Evolutionary conservation across 345 rosid genomes (phyloP), one percentile per base, ranked within the genome.

Genomic region (Euphorbia lathyris): DNA sequence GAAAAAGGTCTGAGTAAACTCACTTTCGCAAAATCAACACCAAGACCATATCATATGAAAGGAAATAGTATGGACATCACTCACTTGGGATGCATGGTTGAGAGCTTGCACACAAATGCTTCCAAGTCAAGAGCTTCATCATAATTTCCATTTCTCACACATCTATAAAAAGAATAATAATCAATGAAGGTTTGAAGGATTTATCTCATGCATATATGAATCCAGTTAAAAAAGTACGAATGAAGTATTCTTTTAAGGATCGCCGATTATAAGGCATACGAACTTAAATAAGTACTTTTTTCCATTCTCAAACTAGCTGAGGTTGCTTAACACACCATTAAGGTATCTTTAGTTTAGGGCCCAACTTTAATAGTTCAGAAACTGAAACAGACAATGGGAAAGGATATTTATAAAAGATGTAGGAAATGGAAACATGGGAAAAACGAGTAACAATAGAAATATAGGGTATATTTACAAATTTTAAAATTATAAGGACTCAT

Each of bases 101-200:
- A 85, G 65, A 95, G 98, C 79, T 92, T 95, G 43, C 85, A 80
- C 48, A 92, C 96, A 80, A 83, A 95, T 65, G 97, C 97, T 85
- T 95, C 99, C 72, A 92, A 78, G 75, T 95, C 97, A 77, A 95
- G 96, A 81, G 99, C 97, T 78, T 90, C 98, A 50, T 95, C 99
- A 82, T 85, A 95, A 75, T 95, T 92, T 65, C 99, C 99, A 74
- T 92, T 95, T 69, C 98, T 83, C 69, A 90, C 98, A 72, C 98
- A 95, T 74, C 99, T 95, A 86, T 79, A 72, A 63, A 68, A n/a
- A 75, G 50, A 52, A 80, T 43, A 52, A n/a, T 64, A 73, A 61
- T n/a, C 19, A 70, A 50, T 13, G 27, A 60, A 65, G n/a, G 47
- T 65, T 38, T 43, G 12, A 67, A 57, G 27, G 50, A 42, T 20